These are phyloP conservation scores for Thymus mandschuricus DNA, from an alignment of 257 asterid genomes.

Conservation along the genomic window DNA sequence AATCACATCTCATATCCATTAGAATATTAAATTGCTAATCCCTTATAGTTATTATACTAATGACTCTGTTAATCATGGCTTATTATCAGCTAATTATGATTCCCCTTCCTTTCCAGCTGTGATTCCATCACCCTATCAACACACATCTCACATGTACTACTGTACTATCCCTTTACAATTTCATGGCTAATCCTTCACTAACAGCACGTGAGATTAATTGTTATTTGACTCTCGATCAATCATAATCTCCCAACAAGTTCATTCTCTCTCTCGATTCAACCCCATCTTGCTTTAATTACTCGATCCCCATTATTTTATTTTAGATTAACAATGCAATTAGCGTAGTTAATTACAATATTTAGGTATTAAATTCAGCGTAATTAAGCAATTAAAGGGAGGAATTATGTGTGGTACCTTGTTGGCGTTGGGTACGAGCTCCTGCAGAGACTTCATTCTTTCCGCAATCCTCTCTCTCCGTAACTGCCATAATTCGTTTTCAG, in stretches of 20 bases:
- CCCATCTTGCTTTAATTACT: background rate
- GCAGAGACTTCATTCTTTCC: slow-evolving; percentile 93
- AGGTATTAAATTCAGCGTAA: background rate
- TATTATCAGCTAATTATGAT: slow-evolving; percentile 43
- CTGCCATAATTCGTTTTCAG: slow-evolving; percentile 53
- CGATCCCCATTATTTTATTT: background rate
- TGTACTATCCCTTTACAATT: slow-evolving; percentile 5
- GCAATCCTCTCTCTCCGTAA: slow-evolving; percentile 99
- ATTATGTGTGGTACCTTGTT: slow-evolving; percentile 64
- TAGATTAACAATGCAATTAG: background rate
- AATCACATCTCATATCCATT: slow-evolving; percentile 30
- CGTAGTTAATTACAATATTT: background rate
- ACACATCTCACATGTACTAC: slow-evolving; percentile 35
- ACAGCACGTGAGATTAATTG: slow-evolving; percentile 34
- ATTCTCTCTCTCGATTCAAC: background rate
- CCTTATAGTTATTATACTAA: background rate
- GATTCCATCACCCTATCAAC: slow-evolving; percentile 38
- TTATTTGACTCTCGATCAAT: slow-evolving; percentile 16
- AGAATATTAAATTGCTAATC: slow-evolving; percentile 5
- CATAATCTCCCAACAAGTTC: slow-evolving; percentile 6
- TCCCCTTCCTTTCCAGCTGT: slow-evolving; percentile 44
- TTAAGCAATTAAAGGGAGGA: slow-evolving; percentile 1
- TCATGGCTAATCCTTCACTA: slow-evolving; percentile 26
- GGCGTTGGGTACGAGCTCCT: slow-evolving; percentile 94
- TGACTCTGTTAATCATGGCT: slow-evolving; percentile 16